phyloP scores from a whole-genome alignment of 441 rosid genomes.

The Kokia cookei region DNA sequence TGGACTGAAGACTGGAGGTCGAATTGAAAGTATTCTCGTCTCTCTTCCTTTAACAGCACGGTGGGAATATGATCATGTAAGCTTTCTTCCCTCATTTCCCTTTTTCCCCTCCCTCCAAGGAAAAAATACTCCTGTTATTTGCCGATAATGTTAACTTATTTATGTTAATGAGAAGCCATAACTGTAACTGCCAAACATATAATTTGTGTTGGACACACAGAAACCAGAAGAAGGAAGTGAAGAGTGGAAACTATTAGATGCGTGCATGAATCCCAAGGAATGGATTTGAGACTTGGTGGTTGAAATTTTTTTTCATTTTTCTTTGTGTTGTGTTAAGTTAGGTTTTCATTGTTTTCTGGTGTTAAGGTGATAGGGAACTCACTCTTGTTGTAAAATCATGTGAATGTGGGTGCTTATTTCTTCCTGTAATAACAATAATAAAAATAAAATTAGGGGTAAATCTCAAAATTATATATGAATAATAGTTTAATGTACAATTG shows the following conservation, averaged over 20 bases:
- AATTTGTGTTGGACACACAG: constrained; percentile 27
- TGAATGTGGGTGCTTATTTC: no score
- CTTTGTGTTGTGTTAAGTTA: no score
- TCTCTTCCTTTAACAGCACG: constrained; percentile 89
- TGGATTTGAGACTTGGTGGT: neutral
- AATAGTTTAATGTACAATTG: no score
- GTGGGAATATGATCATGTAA: constrained; percentile 97
- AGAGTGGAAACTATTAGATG: constrained; percentile 93
- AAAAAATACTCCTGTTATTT: neutral
- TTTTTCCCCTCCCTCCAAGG: neutral
- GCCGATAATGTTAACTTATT: no score
- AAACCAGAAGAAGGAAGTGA: constrained; percentile 90
- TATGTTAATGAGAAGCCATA: neutral
- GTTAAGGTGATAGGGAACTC: no score
- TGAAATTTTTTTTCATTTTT: neutral
- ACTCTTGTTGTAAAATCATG: no score
- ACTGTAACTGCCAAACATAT: neutral
- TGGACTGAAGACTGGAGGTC: constrained; percentile 93
- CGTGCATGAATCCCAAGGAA: constrained; percentile 93
- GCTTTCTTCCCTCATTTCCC: constrained; percentile 7
- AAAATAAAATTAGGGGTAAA: no score
- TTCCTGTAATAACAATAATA: no score
- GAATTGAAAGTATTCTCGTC: constrained; percentile 96
- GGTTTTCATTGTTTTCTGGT: no score
- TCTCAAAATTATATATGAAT: no score